These are phyloP conservation scores for Fusarium armeniacum DNA, from an alignment of 2,329 filamentous ascomycete species.

Conservation along the genomic window DNA sequence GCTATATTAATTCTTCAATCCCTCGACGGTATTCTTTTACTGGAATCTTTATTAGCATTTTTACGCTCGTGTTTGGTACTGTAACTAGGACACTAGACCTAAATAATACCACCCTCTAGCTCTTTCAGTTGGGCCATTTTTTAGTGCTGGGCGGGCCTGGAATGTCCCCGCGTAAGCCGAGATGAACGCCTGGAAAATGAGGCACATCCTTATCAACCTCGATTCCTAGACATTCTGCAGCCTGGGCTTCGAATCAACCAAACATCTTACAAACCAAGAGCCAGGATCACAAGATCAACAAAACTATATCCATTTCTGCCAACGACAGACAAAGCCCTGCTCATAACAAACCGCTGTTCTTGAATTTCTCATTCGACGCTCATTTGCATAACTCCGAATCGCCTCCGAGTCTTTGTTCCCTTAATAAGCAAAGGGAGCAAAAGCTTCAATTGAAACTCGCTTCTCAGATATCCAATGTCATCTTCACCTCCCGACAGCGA, in stretches of 20 bases:
- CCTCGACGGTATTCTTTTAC: neutral
- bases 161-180: conserved; percentile 28
- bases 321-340: conserved; percentile 6
- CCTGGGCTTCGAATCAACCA: conserved; percentile 33
- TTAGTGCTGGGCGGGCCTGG: conserved; percentile 4
- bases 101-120: conserved; percentile 2
- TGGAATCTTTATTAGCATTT: neutral
- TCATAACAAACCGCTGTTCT: conserved; percentile 9
- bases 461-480: conserved; percentile 38
- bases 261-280: conserved; percentile 42
- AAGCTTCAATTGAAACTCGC: conserved; percentile 15
- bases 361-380: conserved; percentile 1
- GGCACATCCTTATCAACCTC: conserved; percentile 19
- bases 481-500: conserved; percentile 40
- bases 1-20: neutral
- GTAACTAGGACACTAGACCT: neutral
- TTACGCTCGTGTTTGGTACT: neutral
- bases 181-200: conserved; percentile 14
- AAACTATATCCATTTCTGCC: conserved; percentile 28
- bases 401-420: conserved; percentile 14
- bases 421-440: conserved; percentile 37
- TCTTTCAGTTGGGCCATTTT: conserved; percentile 1
- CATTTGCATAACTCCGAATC: conserved; percentile 3
- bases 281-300: conserved; percentile 34
- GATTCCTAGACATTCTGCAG: conserved; percentile 30